These are phyloP conservation scores for Candida methanosorbosa DNA, from an alignment of 805 yeast genomes.

Conservation along the genomic window DNA sequence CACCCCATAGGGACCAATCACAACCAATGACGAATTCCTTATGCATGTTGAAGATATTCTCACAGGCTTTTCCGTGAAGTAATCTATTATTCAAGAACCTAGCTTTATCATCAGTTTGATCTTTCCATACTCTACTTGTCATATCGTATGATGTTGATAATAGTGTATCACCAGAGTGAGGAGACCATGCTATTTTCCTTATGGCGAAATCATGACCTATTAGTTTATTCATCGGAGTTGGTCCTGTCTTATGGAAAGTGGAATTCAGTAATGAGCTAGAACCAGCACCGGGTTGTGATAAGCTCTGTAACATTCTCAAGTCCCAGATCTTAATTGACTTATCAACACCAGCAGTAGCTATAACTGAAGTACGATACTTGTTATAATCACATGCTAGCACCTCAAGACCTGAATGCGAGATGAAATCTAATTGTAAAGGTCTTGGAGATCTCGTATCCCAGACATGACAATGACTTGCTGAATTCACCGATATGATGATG, in stretches of 20 bases:
- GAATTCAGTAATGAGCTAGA: conserved; percentile 30
- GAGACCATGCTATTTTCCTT: conserved; percentile 78
- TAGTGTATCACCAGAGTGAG: conserved; percentile 66
- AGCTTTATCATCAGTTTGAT: conserved; percentile 52
- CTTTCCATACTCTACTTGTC: conserved; percentile 85
- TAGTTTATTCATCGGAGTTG: conserved; percentile 67
- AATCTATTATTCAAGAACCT: conserved; percentile 39
- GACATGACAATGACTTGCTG: conserved; percentile 62
- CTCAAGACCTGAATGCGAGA: conserved; percentile 78
- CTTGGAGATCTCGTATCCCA: conserved; percentile 75
- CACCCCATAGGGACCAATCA: conserved; percentile 96
- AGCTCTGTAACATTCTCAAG: conserved; percentile 51
- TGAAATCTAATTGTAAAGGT: conserved; percentile 50
- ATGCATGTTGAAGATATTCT: conserved; percentile 57
- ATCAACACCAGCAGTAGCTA: conserved; percentile 93
- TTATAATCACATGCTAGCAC: conserved; percentile 81
- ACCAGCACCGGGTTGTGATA: conserved; percentile 23
- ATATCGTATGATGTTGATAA: conserved; percentile 83
- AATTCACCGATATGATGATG: conserved; percentile 60
- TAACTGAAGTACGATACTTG: conserved; percentile 68
- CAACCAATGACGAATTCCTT: conserved; percentile 87
- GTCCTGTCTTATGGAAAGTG: conserved; percentile 40
- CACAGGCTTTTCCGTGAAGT: conserved; percentile 41
- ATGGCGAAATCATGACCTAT: conserved; percentile 88
- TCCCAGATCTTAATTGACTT: conserved; percentile 84